Percentiles rank a stretch among this genome's conserved stretches.
phyloP scores from a whole-genome alignment of 2,329 filamentous ascomycete species.

The Remersonia thermophila region DNA sequence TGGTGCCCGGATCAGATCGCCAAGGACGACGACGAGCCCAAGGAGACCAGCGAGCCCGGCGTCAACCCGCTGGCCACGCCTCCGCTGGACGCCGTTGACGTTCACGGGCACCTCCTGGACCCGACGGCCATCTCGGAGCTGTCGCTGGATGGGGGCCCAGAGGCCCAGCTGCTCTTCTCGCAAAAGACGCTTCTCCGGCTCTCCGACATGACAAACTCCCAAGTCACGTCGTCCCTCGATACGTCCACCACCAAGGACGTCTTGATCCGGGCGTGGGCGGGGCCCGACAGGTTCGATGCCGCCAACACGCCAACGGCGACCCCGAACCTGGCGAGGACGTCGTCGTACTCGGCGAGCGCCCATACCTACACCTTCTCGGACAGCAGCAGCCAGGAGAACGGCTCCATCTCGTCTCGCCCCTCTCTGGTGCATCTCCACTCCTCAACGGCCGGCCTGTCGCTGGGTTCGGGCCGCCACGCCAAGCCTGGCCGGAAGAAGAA shows the following conservation, averaged over 20 bases:
- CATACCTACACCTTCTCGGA: conserved; percentile 66
- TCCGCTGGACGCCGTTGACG: conserved; percentile 71
- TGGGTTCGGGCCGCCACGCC: conserved; percentile 46
- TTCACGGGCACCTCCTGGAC: conserved; percentile 64
- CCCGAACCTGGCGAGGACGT: conserved; percentile 47
- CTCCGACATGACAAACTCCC: conserved; percentile 72
- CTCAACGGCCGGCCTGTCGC: conserved; percentile 46
- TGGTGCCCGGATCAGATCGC: conserved; percentile 80
- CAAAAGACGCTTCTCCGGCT: conserved; percentile 85
- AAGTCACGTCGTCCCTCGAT: conserved; percentile 81
- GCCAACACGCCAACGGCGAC: conserved; percentile 36
- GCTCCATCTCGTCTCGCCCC: conserved; percentile 54
- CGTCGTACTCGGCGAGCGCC: conserved; percentile 46
- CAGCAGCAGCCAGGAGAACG: conserved; percentile 50
- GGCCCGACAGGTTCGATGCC: conserved; percentile 56
- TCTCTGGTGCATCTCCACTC: conserved; percentile 52
- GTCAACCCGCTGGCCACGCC: conserved; percentile 74
- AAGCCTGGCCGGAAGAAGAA: conserved; percentile 66
- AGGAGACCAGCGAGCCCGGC: conserved; percentile 43
- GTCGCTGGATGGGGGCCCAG: conserved; percentile 65
- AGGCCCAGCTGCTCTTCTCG: conserved; percentile 83
- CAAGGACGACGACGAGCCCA: conserved; percentile 47
- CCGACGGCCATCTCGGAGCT: conserved; percentile 63
- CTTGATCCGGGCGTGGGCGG: conserved; percentile 86
- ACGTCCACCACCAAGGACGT: conserved; percentile 84